These are phyloP conservation scores for Vachellia pachyceras DNA, from an alignment of 306 rosid genomes.

Conservation along the genomic window DNA sequence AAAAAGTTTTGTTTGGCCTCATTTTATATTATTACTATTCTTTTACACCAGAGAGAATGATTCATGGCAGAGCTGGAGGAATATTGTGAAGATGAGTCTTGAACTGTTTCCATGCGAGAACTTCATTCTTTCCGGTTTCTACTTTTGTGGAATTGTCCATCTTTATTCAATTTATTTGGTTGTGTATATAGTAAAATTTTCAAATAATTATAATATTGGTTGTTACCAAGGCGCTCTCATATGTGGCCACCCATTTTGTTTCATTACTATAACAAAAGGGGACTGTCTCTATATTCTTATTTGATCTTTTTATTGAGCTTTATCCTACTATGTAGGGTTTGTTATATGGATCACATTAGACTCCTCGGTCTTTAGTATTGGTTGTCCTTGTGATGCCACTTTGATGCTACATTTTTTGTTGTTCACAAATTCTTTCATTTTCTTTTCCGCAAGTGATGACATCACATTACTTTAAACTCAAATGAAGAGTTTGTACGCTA, in stretches of 20 bases:
- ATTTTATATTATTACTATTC: constrained; percentile 35
- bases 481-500: background rate
- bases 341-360: background rate
- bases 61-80: constrained; percentile 50
- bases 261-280: constrained; percentile 36
- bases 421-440: background rate
- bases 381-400: background rate
- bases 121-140: constrained; percentile 40
- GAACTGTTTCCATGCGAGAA: constrained; percentile 44
- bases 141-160: constrained; percentile 35
- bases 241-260: constrained; percentile 47
- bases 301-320: background rate
- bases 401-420: background rate
- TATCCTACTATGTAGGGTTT: background rate
- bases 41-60: constrained; percentile 45
- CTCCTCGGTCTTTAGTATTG: background rate
- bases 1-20: constrained; percentile 53
- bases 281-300: constrained; percentile 30
- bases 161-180: constrained; percentile 56
- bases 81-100: constrained; percentile 45
- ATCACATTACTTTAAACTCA: background rate
- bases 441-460: background rate
- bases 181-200: constrained; percentile 56
- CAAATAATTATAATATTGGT: constrained; percentile 54
- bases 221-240: constrained; percentile 41